Evolutionary conservation across 106 monocot species (phyloP).

Genomic region (Alisma plantagoaquatica): DNA sequence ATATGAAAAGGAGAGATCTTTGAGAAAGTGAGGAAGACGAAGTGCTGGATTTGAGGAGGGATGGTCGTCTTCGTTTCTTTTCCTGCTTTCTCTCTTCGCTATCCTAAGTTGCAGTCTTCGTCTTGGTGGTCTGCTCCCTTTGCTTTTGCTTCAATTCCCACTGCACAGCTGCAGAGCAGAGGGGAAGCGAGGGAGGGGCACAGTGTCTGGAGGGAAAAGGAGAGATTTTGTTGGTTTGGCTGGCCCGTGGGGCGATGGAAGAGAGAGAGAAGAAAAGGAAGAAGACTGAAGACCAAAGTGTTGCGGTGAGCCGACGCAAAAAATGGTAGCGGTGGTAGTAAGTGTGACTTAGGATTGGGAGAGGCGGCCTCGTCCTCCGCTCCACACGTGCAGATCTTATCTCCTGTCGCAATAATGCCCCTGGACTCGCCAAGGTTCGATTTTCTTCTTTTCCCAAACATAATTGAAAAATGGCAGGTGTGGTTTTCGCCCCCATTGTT

Average conservation of each 20-base stretch:
- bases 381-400: slow-evolving; percentile 10
- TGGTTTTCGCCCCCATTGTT: not conserved
- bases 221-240: not conserved
- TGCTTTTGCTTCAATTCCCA: too few relatives aligned
- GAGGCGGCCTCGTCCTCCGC: not conserved
- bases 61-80: not conserved
- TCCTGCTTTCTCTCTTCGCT: not conserved
- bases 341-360: not conserved
- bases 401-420: not conserved
- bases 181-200: too few relatives aligned
- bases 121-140: too few relatives aligned
- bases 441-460: not conserved
- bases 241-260: not conserved
- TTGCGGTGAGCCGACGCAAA: too few relatives aligned
- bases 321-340: too few relatives aligned
- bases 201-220: too few relatives aligned
- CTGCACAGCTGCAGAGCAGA: too few relatives aligned
- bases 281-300: too few relatives aligned
- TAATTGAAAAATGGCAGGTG: not conserved
- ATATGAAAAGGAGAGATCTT: not conserved
- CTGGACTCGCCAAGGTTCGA: not conserved
- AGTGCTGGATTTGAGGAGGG: not conserved
- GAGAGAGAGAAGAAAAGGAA: not conserved
- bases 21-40: not conserved
- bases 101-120: too few relatives aligned